Conservation (phyloP, 169 alveolate genomes). For the Perkinsus chesapeaki region DNA sequence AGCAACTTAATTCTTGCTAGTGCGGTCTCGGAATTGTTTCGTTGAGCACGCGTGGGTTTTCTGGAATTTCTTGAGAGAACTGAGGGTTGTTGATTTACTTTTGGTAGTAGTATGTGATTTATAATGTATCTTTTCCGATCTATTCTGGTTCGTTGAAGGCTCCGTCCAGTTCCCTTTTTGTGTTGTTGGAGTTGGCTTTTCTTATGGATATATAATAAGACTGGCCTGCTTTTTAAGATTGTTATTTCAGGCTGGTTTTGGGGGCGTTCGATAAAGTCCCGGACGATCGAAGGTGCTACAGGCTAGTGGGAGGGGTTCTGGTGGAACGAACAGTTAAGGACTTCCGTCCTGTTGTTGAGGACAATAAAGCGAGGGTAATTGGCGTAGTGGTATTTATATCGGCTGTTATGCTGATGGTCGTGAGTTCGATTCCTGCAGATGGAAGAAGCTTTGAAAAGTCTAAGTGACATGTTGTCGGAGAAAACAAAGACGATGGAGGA, state of each 20-base stretch:
- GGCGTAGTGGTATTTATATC: neutral
- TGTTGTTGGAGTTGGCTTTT: too few relatives aligned
- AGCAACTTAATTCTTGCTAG: too few relatives aligned
- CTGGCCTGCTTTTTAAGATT: neutral
- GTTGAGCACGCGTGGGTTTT: too few relatives aligned
- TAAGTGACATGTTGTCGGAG: neutral
- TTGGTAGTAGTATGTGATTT: too few relatives aligned
- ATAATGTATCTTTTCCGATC: too few relatives aligned
- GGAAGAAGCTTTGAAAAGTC: neutral
- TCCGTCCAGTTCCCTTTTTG: too few relatives aligned
- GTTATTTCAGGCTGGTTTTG: constrained; percentile 51
- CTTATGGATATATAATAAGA: too few relatives aligned
- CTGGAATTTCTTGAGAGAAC: too few relatives aligned
- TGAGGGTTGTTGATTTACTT: too few relatives aligned
- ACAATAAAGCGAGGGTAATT: constrained; percentile 42
- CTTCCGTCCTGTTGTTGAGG: constrained; percentile 61
- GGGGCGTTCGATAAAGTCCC: constrained; percentile 62
- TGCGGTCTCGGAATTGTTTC: too few relatives aligned
- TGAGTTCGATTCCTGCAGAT: neutral
- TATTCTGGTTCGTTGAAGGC: too few relatives aligned
- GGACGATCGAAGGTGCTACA: constrained; percentile 66
- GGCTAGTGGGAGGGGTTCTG: constrained; percentile 72
- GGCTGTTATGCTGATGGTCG: neutral
- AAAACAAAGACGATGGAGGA: neutral
- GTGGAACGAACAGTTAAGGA: constrained; percentile 75